Evolutionary conservation across 805 yeast species (phyloP).

Genomic region (Lachancea dasiensis): DNA sequence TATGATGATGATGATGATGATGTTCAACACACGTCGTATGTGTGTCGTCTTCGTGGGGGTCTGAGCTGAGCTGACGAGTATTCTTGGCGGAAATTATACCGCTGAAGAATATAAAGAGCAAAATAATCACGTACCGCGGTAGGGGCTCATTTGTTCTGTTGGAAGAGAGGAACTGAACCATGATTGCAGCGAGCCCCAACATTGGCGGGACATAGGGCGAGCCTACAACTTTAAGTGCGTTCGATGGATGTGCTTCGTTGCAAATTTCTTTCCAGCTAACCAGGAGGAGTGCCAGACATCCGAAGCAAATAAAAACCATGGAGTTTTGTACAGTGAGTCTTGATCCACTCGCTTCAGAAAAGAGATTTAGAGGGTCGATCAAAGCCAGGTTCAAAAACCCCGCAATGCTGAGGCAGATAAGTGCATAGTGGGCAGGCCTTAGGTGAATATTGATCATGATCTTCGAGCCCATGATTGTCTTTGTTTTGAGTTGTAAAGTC

Average conservation of each 20-base stretch:
- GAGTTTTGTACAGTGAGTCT: conserved; percentile 16
- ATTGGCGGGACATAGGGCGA: conserved; percentile 16
- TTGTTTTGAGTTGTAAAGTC: conserved; percentile 1
- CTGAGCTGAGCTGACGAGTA: neutral
- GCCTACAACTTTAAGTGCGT: neutral
- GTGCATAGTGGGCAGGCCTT: conserved; percentile 1
- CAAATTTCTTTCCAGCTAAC: conserved; percentile 24
- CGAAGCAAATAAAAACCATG: conserved; percentile 30
- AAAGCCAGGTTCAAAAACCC: conserved; percentile 4
- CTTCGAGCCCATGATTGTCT: neutral
- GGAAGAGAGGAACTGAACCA: conserved; percentile 34
- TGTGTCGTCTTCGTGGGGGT: too few relatives aligned
- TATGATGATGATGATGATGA: conserved; percentile 9
- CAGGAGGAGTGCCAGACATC: conserved; percentile 25
- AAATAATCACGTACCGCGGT: conserved; percentile 13
- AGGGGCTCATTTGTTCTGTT: conserved; percentile 17
- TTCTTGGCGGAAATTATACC: conserved; percentile 4
- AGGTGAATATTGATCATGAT: neutral
- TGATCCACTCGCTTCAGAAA: conserved; percentile 3
- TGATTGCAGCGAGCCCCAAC: conserved; percentile 30
- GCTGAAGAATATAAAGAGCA: conserved; percentile 15
- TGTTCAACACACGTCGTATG: too few relatives aligned
- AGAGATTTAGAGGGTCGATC: neutral
- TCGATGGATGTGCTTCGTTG: conserved; percentile 9
- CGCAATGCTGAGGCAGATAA: neutral